Evolutionary conservation across 306 rosid species (phyloP).

Genomic region (Trichosanthes truncata): DNA sequence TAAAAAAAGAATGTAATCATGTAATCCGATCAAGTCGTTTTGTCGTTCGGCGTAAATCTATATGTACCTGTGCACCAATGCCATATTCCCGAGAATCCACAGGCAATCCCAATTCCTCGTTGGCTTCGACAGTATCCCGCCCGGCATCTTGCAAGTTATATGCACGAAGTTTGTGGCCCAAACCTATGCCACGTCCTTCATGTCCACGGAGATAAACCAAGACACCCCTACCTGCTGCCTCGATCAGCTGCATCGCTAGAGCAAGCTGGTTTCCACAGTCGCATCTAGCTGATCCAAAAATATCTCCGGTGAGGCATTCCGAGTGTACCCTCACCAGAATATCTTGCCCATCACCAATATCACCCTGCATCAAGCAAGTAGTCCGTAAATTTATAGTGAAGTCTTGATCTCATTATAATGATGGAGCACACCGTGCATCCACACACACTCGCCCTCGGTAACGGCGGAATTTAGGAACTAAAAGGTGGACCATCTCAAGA

Average conservation of each 20-base stretch:
- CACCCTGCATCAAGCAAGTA: conserved; percentile 48
- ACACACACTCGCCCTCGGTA: background rate
- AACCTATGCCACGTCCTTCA: conserved; percentile 95
- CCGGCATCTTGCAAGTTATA: conserved; percentile 84
- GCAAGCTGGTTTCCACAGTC: conserved; percentile 92
- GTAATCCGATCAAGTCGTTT: background rate
- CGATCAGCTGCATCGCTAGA: conserved; percentile 87
- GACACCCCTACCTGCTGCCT: conserved; percentile 92
- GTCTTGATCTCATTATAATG: background rate
- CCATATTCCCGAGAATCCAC: conserved; percentile 96
- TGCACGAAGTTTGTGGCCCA: conserved; percentile 93
- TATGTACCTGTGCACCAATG: conserved; percentile 84
- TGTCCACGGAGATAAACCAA: conserved; percentile 88
- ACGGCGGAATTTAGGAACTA: background rate
- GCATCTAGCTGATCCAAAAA: conserved; percentile 92
- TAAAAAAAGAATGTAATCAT: background rate
- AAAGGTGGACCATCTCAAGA: background rate
- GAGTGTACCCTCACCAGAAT: conserved; percentile 94
- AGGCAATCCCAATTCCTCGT: conserved; percentile 88
- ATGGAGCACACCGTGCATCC: background rate
- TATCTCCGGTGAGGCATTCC: conserved; percentile 96
- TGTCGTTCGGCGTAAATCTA: background rate
- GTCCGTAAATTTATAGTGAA: background rate
- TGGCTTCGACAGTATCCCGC: conserved; percentile 87
- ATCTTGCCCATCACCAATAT: conserved; percentile 78